Evolutionary conservation across 1,284 basidiomycete genomes (phyloP), one percentile per base, ranked within the genome.

Genomic region (Ganoderma lucidum): DNA sequence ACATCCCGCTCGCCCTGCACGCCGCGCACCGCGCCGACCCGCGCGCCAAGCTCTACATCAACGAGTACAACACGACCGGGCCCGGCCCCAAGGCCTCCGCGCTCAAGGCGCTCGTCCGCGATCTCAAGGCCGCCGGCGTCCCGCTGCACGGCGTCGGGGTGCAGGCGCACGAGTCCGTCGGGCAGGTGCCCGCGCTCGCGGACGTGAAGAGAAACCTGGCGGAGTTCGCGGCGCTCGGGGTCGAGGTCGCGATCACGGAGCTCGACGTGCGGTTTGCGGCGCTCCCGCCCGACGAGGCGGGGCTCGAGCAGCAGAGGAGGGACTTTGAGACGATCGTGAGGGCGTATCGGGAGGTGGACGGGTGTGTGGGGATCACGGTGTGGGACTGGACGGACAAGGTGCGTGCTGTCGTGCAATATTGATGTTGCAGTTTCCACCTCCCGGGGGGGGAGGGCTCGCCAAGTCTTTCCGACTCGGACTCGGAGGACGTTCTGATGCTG

Each of bases 171-270:
- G 80, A 88, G 66, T 85, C 87, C 67, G 84, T 87, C 65, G 86
- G 86, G 12, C 71, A 82, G 62, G 81, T 88, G 17, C 85, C 86
- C 2, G 15, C 53, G 5, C 17, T 56, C 30, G 77, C 81, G n/a
- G 80, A 79, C 14, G 75, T 88, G 59, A 79, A 85, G 71, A 75
- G 78, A 32, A 84, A 86, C 70, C 72, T 87, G 39, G 75, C 83
- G 74, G 80, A 82, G 62, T 86, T 89, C 72, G 80, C 83, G 15
- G 83, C 83, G 17, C 82, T 87, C n/a, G 88, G 87, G 17, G 80
- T 89, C 44, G 87, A 89, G 69, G 83, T 90, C n/a, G 87, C 87
- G n/a, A 83, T 89, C 66, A 89, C 87, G 2, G 88, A 89, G 74
- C 81, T 90, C 53, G 88, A 90, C 74, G 85, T 89, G 70, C 81